phyloP scores from a whole-genome alignment of 148 eudicot species.

The Limonium bicolor region DNA sequence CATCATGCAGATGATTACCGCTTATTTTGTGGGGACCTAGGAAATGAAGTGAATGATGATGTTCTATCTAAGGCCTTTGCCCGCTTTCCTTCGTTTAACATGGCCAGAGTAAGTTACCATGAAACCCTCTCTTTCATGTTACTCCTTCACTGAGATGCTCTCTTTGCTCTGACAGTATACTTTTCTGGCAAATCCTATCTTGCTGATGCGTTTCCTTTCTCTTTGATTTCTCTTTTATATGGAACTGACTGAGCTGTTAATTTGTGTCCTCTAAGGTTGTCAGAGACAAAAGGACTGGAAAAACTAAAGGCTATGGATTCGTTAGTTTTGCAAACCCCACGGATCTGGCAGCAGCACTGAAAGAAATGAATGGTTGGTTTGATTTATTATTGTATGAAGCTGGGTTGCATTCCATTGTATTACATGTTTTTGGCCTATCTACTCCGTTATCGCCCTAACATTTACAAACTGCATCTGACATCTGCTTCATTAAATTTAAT shows the following conservation, averaged over 20 bases:
- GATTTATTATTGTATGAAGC: neutral
- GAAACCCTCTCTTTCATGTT: neutral
- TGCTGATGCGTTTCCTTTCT: too few species aligned
- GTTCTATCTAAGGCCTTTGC: conserved; percentile 87
- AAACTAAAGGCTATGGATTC: conserved; percentile 88
- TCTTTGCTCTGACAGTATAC: too few species aligned
- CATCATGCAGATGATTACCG: conserved; percentile 71
- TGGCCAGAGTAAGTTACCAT: conserved; percentile 62
- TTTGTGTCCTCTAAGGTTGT: conserved; percentile 38
- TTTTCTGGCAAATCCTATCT: neutral
- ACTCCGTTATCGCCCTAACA: too few species aligned
- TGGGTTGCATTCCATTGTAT: neutral
- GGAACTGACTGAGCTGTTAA: too few species aligned
- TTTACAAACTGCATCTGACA: neutral
- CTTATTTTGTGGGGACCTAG: conserved; percentile 87
- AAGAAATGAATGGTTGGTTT: conserved; percentile 86
- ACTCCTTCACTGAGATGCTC: neutral
- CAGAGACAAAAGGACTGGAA: conserved; percentile 89
- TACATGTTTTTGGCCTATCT: neutral
- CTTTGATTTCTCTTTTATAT: too few species aligned
- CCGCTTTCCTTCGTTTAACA: conserved; percentile 74
- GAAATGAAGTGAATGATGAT: conserved; percentile 96
- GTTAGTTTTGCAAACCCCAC: conserved; percentile 75
- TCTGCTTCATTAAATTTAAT: neutral
- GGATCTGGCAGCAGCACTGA: conserved; percentile 67